Base-by-base conservation (phyloP, 2,329 filamentous ascomycete genomes). In the Penicillium aurantiogriseum region DNA sequence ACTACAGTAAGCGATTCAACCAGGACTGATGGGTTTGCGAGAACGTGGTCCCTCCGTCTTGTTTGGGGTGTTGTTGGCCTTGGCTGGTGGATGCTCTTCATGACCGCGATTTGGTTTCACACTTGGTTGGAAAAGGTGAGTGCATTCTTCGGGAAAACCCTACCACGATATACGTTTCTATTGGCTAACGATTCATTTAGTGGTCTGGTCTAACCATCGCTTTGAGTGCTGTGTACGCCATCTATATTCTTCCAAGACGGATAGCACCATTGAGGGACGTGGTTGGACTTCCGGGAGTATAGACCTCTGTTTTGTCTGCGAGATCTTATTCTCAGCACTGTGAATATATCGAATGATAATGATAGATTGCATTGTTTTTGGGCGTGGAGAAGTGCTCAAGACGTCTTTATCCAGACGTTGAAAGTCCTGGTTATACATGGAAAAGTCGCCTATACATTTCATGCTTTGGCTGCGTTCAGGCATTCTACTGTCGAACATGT, bases 51-150 rank as follows among this genome's bases (percentile, higher is more conserved):
- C 64, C 77, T 65, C 60, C 83, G 71, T 71, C 76, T 80, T 56
- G 74, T 77, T 5, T 75, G 82, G 25, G 81, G 70, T 0, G 85
- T 97, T 27, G 83, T 89, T 19, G 86, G 76, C 0, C 68, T 97
- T 70, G 91, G 88, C 70, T 84, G 88, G 79, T 97, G 94, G 91
- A 99, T 99, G 94, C 76, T 99, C 72, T 81, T 97, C 60, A 99
- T 99, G 94, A 99, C 94, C 40, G 92, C 92, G 3, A 92, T 95
- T 39, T 99, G 93, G 81, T 99, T 99, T 70, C 94, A 99, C 75
- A 99, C 94, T 0, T 97, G 93, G 92, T 88, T 95, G 68, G 94
- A 99, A 79, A 99, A 97, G 88, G 88, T 90, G 68, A 69, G 81
- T 72, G 51, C 51, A 52, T 70, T 75, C 56, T 74, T 63, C 0